These are phyloP conservation scores for Ophiostoma quercus DNA, from an alignment of 2,329 filamentous ascomycete genomes.

Conservation along the genomic window DNA sequence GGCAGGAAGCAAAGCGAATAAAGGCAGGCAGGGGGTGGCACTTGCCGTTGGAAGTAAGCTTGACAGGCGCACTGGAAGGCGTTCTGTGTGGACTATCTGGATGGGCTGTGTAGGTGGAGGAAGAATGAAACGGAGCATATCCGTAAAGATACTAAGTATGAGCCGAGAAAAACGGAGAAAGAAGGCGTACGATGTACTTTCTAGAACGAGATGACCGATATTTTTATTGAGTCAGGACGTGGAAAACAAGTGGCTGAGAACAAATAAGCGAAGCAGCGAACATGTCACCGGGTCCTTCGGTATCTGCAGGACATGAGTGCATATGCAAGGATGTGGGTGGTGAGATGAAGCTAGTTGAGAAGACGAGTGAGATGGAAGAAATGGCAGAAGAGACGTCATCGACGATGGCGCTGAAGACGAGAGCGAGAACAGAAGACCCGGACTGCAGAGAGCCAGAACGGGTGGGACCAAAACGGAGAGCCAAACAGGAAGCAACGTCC, in stretches of 20 bases:
- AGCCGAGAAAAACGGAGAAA: not conserved
- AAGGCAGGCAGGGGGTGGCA: not conserved
- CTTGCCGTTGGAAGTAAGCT: not conserved
- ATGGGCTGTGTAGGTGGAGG: not conserved
- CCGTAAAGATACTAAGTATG: not conserved
- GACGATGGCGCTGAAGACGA: not conserved
- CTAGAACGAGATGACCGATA: too few relatives aligned
- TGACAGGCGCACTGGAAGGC: conserved; percentile 5
- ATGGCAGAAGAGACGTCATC: not conserved
- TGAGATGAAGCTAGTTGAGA: not conserved
- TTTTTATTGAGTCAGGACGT: not conserved
- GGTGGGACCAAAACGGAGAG: not conserved
- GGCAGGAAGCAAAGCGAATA: not conserved
- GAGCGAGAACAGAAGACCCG: not conserved
- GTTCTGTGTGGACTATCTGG: not conserved
- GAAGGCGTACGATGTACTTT: too few relatives aligned
- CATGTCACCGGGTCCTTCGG: conserved; percentile 15
- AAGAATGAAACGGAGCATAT: not conserved
- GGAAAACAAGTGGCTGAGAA: not conserved
- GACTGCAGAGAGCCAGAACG: not conserved
- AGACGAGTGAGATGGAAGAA: not conserved
- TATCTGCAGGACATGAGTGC: conserved; percentile 9
- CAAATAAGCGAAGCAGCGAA: not conserved
- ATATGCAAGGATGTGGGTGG: conserved; percentile 7
- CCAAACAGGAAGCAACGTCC: not conserved